Conservation (phyloP, 352 stramenopile species). For the Phytophthora tentaculata region DNA sequence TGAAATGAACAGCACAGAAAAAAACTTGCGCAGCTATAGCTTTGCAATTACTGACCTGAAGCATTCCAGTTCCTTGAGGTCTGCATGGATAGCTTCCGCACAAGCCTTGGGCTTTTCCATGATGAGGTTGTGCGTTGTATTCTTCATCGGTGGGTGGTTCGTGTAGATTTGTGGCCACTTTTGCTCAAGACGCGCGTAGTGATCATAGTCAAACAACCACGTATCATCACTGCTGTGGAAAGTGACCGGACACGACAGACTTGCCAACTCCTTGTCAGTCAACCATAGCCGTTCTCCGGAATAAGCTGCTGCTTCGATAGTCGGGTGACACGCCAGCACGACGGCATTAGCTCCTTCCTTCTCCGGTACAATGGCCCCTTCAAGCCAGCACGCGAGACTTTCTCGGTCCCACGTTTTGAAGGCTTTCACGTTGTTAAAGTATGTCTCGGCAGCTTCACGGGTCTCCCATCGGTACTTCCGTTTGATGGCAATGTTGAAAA, state of each 20-base stretch:
- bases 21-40: neutral
- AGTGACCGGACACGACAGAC: conserved; percentile 26
- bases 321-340: conserved; percentile 23
- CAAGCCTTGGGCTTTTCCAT: conserved; percentile 24
- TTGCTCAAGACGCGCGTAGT: neutral
- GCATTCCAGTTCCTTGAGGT: conserved; percentile 6
- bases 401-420: conserved; percentile 29
- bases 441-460: conserved; percentile 4
- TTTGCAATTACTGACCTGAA: conserved; percentile 3
- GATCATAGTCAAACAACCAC: conserved; percentile 21
- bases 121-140: conserved; percentile 17
- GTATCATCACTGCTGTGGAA: conserved; percentile 33
- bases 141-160: conserved; percentile 16
- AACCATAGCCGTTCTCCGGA: conserved; percentile 21
- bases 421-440: conserved; percentile 11
- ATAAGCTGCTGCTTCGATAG: conserved; percentile 28
- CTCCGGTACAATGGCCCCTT: conserved; percentile 37
- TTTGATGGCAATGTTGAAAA: conserved; percentile 15
- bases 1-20: neutral
- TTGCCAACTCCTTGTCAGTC: conserved; percentile 31
- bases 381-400: conserved; percentile 28
- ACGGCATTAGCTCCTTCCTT: conserved; percentile 10
- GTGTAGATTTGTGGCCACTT: conserved; percentile 13
- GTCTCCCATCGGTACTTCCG: conserved; percentile 8
- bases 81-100: conserved; percentile 2